These are phyloP conservation scores for Boletus insuetus DNA, from an alignment of 768 basidiomycete genomes.

Conservation along the genomic window DNA sequence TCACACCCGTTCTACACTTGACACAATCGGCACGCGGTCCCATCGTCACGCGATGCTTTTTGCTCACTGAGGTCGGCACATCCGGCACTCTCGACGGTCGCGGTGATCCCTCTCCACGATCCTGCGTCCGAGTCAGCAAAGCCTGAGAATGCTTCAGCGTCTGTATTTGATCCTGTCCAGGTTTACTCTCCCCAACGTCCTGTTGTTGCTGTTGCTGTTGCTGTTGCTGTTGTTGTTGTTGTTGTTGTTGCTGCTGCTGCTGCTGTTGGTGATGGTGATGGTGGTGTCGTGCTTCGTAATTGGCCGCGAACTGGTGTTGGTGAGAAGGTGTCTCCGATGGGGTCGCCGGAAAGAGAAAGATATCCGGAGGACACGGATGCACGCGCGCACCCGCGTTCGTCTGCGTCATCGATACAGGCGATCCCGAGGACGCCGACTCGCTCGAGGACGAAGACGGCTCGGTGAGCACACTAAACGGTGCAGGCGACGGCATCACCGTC, in stretches of 20 bases:
- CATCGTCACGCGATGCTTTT: constrained; percentile 60
- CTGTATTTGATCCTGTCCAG: not conserved
- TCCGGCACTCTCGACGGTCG: constrained; percentile 13
- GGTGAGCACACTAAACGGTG: constrained; percentile 27
- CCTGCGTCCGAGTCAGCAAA: constrained; percentile 5
- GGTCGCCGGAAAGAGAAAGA: constrained; percentile 28
- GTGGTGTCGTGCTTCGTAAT: not conserved
- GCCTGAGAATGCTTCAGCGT: constrained; percentile 6
- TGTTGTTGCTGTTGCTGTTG: too few species aligned
- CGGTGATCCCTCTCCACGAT: constrained; percentile 15
- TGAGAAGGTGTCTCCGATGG: constrained; percentile 22
- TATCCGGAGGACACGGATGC: constrained; percentile 21
- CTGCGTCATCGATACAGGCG: constrained; percentile 6
- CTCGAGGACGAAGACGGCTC: constrained; percentile 23
- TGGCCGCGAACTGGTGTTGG: constrained; percentile 11
- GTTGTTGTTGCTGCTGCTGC: too few species aligned
- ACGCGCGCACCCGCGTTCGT: not conserved
- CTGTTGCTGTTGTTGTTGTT: too few species aligned
- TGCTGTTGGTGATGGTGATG: too few species aligned
- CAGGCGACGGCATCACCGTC: constrained; percentile 8
- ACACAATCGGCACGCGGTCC: constrained; percentile 68
- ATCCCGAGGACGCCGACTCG: constrained; percentile 15
- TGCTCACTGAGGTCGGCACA: constrained; percentile 16
- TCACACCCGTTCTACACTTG: constrained; percentile 61
- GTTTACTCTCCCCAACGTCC: not conserved